phyloP scores from a whole-genome alignment of 805 yeast genomes.

The Candida incommunis region DNA sequence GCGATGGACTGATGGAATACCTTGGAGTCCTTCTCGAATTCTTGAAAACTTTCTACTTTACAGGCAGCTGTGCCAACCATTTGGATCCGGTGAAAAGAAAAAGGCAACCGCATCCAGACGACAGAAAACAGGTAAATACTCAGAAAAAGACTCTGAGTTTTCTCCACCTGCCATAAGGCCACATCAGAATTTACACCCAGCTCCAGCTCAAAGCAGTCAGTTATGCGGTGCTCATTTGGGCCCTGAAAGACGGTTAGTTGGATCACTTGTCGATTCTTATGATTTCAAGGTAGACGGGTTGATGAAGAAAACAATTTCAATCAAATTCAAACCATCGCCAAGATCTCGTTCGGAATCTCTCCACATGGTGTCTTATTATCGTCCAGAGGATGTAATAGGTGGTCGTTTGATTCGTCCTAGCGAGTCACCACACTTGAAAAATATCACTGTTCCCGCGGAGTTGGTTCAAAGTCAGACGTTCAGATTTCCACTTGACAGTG shows the following conservation, averaged over 20 bases:
- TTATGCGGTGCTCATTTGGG: neutral
- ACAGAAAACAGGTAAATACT: slow-evolving; percentile 3
- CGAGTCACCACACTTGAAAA: slow-evolving; percentile 34
- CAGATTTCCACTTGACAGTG: neutral
- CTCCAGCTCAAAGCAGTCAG: neutral
- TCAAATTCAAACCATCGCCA: slow-evolving; percentile 15
- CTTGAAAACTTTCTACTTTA: slow-evolving; percentile 75
- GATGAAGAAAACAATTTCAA: slow-evolving; percentile 67
- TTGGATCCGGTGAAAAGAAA: slow-evolving; percentile 32
- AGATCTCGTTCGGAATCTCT: slow-evolving; percentile 11
- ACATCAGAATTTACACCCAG: slow-evolving; percentile 1
- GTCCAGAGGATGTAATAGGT: slow-evolving; percentile 54
- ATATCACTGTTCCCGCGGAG: slow-evolving; percentile 27
- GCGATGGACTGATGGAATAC: slow-evolving; percentile 93
- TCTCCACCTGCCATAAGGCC: neutral
- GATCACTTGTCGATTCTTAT: slow-evolving; percentile 44
- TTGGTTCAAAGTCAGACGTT: slow-evolving; percentile 10
- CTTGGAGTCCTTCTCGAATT: slow-evolving; percentile 88
- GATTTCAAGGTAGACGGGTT: slow-evolving; percentile 46
- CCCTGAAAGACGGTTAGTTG: slow-evolving; percentile 25
- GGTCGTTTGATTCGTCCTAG: slow-evolving; percentile 47
- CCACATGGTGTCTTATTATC: slow-evolving; percentile 70
- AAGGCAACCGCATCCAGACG: slow-evolving; percentile 21
- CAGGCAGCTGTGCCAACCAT: slow-evolving; percentile 45
- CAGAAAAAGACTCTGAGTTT: neutral